Conservation (phyloP, 2,329 filamentous ascomycete species). For the Berkeleyomyces rouxiae region DNA sequence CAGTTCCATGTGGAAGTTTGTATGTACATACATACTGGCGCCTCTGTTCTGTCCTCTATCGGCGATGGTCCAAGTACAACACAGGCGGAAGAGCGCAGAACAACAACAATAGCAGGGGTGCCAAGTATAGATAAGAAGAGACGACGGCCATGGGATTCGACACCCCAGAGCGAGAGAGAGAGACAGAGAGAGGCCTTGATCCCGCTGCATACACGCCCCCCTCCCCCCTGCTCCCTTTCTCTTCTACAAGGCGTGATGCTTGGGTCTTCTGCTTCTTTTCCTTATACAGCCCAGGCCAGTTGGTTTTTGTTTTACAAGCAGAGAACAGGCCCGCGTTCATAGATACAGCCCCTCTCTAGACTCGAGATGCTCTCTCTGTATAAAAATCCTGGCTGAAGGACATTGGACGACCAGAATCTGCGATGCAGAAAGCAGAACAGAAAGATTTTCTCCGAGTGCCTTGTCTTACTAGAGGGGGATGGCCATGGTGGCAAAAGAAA, state of each 20-base stretch:
- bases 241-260: neutral
- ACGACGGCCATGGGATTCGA: neutral
- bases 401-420: neutral
- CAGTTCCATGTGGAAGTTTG: neutral
- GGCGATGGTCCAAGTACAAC: too few species aligned
- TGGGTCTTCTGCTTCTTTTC: neutral
- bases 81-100: neutral
- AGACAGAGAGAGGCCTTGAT: neutral
- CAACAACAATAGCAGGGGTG: neutral
- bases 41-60: too few species aligned
- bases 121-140: slow-evolving; percentile 1
- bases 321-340: too few species aligned
- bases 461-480: neutral
- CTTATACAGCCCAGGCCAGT: neutral
- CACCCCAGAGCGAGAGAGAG: neutral
- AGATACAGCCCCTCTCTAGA: too few species aligned
- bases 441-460: neutral
- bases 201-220: neutral
- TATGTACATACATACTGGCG: neutral
- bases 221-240: neutral
- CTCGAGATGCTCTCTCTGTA: too few species aligned
- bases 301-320: too few species aligned
- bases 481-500: neutral
- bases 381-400: too few species aligned
- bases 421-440: neutral